These are phyloP conservation scores for Melampsora americana DNA, from an alignment of 1,284 basidiomycete genomes.

Conservation along the genomic window DNA sequence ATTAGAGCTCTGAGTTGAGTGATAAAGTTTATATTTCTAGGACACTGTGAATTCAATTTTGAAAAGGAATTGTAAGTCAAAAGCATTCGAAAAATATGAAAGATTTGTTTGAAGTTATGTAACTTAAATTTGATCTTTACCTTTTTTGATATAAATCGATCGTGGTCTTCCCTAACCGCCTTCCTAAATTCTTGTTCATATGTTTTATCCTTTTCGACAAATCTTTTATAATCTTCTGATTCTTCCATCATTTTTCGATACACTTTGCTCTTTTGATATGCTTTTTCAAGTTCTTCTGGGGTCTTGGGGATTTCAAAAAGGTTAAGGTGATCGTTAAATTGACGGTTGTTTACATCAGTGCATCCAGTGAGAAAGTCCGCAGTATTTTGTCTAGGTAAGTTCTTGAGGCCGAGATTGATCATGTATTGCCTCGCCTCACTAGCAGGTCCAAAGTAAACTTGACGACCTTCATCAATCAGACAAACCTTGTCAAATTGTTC, in stretches of 20 bases:
- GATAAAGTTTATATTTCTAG: constrained; percentile 76
- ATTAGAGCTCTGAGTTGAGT: constrained; percentile 62
- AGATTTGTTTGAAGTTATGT: constrained; percentile 50
- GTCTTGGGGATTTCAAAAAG: constrained; percentile 67
- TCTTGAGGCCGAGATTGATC: constrained; percentile 57
- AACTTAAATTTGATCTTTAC: constrained; percentile 33
- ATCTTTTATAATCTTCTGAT: constrained; percentile 64
- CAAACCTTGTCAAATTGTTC: no score
- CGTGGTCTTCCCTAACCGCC: constrained; percentile 33
- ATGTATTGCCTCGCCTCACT: constrained; percentile 73
- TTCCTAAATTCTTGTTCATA: constrained; percentile 28
- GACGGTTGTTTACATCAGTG: constrained; percentile 77
- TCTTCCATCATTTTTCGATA: constrained; percentile 60
- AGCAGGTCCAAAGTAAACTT: constrained; percentile 75
- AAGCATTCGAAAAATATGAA: no score
- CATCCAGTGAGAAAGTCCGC: constrained; percentile 71
- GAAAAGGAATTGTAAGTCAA: no score
- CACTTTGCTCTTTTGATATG: constrained; percentile 64
- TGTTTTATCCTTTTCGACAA: constrained; percentile 64
- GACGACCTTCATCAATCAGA: constrained; percentile 73
- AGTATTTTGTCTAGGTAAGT: constrained; percentile 68
- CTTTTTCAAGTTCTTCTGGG: constrained; percentile 68
- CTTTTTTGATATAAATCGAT: constrained; percentile 6
- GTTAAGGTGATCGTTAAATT: constrained; percentile 70
- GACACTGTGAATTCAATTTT: constrained; percentile 76